A percentile compares a stretch with the other conserved stretches of the same genome.
Evolutionary conservation across 2,329 filamentous ascomycete genomes (phyloP).

Genomic region (Fusarium sp.): DNA sequence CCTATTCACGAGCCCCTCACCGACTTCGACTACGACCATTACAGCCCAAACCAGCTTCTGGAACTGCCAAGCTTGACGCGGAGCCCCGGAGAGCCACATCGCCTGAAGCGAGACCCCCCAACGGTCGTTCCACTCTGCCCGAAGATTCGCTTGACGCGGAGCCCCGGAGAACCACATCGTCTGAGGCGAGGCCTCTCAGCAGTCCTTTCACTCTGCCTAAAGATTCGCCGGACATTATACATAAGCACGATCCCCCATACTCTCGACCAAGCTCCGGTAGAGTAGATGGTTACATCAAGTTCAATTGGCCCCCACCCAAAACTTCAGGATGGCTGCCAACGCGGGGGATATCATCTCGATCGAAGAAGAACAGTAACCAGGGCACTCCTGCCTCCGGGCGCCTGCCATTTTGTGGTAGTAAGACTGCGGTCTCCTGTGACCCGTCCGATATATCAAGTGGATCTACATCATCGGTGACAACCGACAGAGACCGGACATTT

Average conservation of each 20-base stretch:
- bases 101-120: background rate
- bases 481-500: background rate
- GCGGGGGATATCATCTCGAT: background rate
- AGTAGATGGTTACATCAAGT: background rate
- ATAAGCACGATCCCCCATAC: background rate
- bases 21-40: background rate
- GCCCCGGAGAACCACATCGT: background rate
- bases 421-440: background rate
- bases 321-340: background rate
- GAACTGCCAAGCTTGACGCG: background rate
- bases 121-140: background rate
- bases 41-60: background rate
- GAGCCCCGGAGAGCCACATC: background rate
- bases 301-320: background rate
- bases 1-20: background rate
- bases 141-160: background rate
- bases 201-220: background rate
- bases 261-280: background rate
- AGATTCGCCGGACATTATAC: background rate
- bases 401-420: background rate
- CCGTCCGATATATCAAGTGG: background rate
- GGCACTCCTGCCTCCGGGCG: background rate
- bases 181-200: background rate
- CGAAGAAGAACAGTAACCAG: background rate
- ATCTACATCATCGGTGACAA: background rate